These are phyloP conservation scores for Funneliformis mosseae DNA, from an alignment of 192 early-diverging fungal species.

Conservation along the genomic window DNA sequence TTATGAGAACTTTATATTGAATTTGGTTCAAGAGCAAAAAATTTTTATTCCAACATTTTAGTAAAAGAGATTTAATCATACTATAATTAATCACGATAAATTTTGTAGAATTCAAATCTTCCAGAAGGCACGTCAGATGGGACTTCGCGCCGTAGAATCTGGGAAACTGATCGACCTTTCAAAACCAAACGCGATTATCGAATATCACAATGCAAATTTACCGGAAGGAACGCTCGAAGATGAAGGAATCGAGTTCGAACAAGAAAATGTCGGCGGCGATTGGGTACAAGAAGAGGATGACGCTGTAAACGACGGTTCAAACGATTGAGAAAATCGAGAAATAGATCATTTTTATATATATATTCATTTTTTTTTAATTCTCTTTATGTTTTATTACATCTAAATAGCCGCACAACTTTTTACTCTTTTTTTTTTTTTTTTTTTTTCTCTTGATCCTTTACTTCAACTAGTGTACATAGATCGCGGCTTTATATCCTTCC, in stretches of 20 bases:
- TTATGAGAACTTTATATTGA: no score
- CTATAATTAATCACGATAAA: neutral
- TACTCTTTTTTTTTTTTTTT: neutral
- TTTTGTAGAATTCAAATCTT: constrained; percentile 31
- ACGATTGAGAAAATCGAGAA: neutral
- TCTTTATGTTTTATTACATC: neutral
- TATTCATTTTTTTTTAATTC: neutral
- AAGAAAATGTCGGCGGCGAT: neutral
- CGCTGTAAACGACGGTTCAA: neutral
- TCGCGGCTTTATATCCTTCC: neutral
- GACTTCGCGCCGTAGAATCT: constrained; percentile 32
- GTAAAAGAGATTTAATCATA: neutral
- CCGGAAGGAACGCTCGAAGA: neutral
- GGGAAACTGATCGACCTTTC: constrained; percentile 25
- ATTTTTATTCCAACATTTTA: no score
- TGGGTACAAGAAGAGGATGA: neutral
- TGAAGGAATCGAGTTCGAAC: constrained; percentile 8
- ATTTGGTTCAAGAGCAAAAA: no score
- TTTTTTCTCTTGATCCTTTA: neutral
- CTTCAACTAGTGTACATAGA: constrained; percentile 1
- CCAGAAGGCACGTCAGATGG: constrained; percentile 31
- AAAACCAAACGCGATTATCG: constrained; percentile 20
- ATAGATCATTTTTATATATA: constrained; percentile 1
- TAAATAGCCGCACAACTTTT: neutral
- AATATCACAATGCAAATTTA: neutral